A percentile compares a stretch with the other conserved stretches of the same genome.
Evolutionary conservation across 1,139 yeast species (phyloP).

Genomic region (Sugiyamaella paludigena): DNA sequence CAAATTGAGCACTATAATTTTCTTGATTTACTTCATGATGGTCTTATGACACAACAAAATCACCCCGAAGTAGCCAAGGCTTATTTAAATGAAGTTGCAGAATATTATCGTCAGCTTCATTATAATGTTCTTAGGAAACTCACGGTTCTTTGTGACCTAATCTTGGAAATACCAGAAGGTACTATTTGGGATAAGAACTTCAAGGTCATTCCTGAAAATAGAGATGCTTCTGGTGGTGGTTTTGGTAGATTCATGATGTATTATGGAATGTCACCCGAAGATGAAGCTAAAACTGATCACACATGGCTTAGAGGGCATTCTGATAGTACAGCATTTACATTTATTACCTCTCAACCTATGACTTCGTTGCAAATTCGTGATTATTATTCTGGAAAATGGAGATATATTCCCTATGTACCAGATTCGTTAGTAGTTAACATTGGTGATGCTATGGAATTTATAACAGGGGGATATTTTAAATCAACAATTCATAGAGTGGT

Average conservation of each 20-base stretch:
- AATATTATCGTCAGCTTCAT: conserved; percentile 42
- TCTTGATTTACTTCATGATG: conserved; percentile 53
- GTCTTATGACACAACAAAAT: conserved; percentile 31
- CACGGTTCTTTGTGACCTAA: conserved; percentile 42
- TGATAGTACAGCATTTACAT: conserved; percentile 49
- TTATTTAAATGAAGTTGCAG: conserved; percentile 41
- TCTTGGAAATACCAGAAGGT: conserved; percentile 46
- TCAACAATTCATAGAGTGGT: conserved; percentile 49
- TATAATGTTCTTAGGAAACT: conserved; percentile 40
- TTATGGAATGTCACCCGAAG: conserved; percentile 39
- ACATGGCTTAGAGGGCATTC: conserved; percentile 54
- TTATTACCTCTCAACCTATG: conserved; percentile 50
- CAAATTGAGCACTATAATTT: conserved; percentile 69
- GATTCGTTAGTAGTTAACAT: conserved; percentile 48
- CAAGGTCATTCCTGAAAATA: conserved; percentile 33
- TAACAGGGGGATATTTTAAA: conserved; percentile 51
- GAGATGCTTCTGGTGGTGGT: conserved; percentile 41
- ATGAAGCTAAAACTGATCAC: conserved; percentile 33
- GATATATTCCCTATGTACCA: conserved; percentile 47
- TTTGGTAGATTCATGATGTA: conserved; percentile 47
- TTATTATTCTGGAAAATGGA: conserved; percentile 48
- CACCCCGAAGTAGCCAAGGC: conserved; percentile 43
- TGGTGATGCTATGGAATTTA: conserved; percentile 50
- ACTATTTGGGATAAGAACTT: conserved; percentile 40
- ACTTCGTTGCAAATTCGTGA: conserved; percentile 49